These are phyloP conservation scores for Thermoascus crustaceus DNA, from an alignment of 2,329 filamentous ascomycete species.

Conservation along the genomic window DNA sequence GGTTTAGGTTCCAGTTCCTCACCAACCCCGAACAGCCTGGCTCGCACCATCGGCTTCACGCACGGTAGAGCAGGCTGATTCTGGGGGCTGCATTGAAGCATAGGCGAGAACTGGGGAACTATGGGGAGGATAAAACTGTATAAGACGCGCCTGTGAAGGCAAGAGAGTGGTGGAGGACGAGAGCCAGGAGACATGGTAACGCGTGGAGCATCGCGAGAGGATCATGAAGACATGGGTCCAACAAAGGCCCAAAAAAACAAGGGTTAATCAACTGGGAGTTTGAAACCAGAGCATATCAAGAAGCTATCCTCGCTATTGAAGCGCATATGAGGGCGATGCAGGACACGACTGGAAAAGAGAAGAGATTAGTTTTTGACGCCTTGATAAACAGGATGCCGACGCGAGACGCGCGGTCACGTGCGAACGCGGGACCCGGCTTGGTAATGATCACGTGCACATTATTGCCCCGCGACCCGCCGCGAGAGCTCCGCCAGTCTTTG, in stretches of 20 bases:
- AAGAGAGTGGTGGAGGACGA: slow-evolving; percentile 30
- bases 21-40: slow-evolving; percentile 49
- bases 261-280: neutral
- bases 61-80: slow-evolving; percentile 27
- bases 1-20: slow-evolving; percentile 88
- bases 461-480: neutral
- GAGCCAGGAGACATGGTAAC: slow-evolving; percentile 7
- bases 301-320: no score
- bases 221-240: slow-evolving; percentile 7
- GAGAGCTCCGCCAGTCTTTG: neutral
- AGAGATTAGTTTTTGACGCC: no score
- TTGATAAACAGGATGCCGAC: no score
- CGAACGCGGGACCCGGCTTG: neutral
- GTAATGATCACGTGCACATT: neutral
- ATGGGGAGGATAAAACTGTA: slow-evolving; percentile 67
- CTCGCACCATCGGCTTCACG: slow-evolving; percentile 17
- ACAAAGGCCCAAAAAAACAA: slow-evolving; percentile 4
- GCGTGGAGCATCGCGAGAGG: slow-evolving; percentile 1
- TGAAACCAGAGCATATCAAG: no score
- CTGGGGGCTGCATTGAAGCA: slow-evolving; percentile 38
- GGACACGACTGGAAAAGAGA: slow-evolving; percentile 1
- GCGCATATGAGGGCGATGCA: slow-evolving; percentile 4
- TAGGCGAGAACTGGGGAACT: slow-evolving; percentile 71
- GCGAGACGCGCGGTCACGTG: slow-evolving; percentile 7
- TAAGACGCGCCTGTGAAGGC: slow-evolving; percentile 27